phyloP scores from a whole-genome alignment of 306 rosid species.

The Pachyrhizus erosus region DNA sequence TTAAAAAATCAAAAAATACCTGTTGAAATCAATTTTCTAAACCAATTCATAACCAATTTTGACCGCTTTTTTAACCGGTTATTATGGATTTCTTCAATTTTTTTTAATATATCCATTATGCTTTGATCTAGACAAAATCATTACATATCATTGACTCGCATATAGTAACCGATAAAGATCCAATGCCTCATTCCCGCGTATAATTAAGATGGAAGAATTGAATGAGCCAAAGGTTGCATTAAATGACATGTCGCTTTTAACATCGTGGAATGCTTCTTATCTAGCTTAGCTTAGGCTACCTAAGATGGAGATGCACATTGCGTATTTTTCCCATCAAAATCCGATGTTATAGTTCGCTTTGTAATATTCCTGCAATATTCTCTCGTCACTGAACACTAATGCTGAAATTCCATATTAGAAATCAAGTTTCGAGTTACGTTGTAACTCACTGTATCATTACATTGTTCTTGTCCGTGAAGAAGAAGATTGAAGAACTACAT shows the following conservation, averaged over 20 bases:
- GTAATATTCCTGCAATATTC: not conserved
- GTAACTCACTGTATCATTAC: not conserved
- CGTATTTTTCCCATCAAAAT: not conserved
- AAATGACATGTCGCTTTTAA: not conserved
- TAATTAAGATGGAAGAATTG: not conserved
- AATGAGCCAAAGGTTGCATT: conserved; percentile 1
- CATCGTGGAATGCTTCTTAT: not conserved
- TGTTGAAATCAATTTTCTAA: too few relatives aligned
- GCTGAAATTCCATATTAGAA: not conserved
- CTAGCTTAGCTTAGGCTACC: not conserved
- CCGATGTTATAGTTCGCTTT: not conserved
- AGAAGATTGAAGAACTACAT: not conserved
- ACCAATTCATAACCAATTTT: too few relatives aligned
- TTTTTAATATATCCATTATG: too few relatives aligned
- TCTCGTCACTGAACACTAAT: not conserved
- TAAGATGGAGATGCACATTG: not conserved
- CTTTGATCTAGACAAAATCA: not conserved
- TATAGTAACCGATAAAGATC: not conserved
- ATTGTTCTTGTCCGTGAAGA: not conserved
- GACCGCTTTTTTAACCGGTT: too few relatives aligned
- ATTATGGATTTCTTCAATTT: too few relatives aligned
- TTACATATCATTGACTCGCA: not conserved
- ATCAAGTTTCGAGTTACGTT: not conserved
- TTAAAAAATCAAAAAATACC: too few relatives aligned
- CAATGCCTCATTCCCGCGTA: not conserved